phyloP scores from a whole-genome alignment of 2,329 filamentous ascomycete genomes.

The Botrytis fragariae region DNA sequence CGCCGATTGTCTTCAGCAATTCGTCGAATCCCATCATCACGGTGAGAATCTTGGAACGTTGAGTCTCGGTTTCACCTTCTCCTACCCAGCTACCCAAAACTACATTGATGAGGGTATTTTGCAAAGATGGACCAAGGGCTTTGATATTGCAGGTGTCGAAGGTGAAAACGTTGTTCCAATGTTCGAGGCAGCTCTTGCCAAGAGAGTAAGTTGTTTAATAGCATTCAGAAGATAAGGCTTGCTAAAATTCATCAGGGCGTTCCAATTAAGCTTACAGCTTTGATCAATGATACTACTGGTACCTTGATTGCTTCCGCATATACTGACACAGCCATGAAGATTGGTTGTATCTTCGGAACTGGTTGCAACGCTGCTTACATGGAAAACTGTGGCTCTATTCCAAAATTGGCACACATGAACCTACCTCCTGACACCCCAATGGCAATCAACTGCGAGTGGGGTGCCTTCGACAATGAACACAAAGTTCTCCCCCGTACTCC shows the following conservation, averaged over 20 bases:
- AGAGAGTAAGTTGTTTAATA: conserved; percentile 52
- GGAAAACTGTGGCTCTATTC: conserved; percentile 86
- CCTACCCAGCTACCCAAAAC: conserved; percentile 88
- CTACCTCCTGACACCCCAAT: conserved; percentile 80
- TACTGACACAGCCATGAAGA: conserved; percentile 88
- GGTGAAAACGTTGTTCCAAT: conserved; percentile 86
- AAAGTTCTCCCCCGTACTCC: conserved; percentile 79
- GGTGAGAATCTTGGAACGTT: conserved; percentile 62
- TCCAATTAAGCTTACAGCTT: conserved; percentile 85
- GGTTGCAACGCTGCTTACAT: conserved; percentile 99
- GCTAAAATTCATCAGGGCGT: conserved; percentile 59
- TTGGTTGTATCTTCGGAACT: conserved; percentile 97
- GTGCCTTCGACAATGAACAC: conserved; percentile 93
- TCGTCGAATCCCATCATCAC: conserved; percentile 81
- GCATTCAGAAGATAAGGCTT: neutral
- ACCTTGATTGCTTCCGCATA: conserved; percentile 96
- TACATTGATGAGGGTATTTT: conserved; percentile 91
- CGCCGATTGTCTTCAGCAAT: conserved; percentile 86
- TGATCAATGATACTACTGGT: conserved; percentile 98
- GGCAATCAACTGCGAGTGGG: conserved; percentile 98
- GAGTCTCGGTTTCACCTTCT: conserved; percentile 92
- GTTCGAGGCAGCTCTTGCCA: conserved; percentile 74
- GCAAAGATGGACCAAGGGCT: conserved; percentile 96
- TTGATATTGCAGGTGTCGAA: conserved; percentile 90
- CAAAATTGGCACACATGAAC: conserved; percentile 90